A percentile compares a stretch with the other conserved stretches of the same genome.
phyloP scores from a whole-genome alignment of 1,284 basidiomycete species.

The Ustilago bromivora region DNA sequence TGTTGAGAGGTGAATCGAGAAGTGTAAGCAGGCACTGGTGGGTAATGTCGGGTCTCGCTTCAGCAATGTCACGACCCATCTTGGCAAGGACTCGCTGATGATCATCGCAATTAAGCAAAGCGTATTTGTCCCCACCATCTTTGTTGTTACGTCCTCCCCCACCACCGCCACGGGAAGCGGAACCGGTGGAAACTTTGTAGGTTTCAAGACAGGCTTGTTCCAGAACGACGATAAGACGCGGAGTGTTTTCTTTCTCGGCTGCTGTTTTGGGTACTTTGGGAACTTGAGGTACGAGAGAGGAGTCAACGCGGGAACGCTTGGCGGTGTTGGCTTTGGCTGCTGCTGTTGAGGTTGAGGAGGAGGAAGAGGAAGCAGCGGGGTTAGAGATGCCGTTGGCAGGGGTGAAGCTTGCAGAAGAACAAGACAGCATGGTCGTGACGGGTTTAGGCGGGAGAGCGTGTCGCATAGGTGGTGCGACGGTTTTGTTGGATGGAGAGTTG shows the following conservation, averaged over 20 bases:
- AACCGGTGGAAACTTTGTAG: slow-evolving; percentile 81
- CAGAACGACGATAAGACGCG: slow-evolving; percentile 83
- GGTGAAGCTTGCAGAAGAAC: slow-evolving; percentile 13
- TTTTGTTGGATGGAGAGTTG: slow-evolving; percentile 22
- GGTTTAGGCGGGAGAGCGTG: slow-evolving; percentile 62
- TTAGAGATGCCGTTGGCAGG: not conserved
- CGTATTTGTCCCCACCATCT: slow-evolving; percentile 82
- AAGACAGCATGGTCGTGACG: slow-evolving; percentile 29
- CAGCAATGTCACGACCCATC: slow-evolving; percentile 96
- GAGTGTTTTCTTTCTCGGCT: slow-evolving; percentile 60
- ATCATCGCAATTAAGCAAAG: slow-evolving; percentile 97
- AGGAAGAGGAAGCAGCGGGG: slow-evolving; percentile 4
- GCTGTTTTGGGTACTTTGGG: slow-evolving; percentile 67
- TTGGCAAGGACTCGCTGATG: slow-evolving; percentile 98
- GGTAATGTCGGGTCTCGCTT: slow-evolving; percentile 97
- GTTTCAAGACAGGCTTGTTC: slow-evolving; percentile 95
- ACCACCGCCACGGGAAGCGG: slow-evolving; percentile 68
- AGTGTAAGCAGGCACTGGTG: slow-evolving; percentile 98
- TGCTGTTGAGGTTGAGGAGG: slow-evolving; percentile 27
- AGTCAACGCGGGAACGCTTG: slow-evolving; percentile 63
- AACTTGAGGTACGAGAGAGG: slow-evolving; percentile 62
- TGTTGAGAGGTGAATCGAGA: slow-evolving; percentile 97
- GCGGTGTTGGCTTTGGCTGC: slow-evolving; percentile 40
- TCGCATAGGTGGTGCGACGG: slow-evolving; percentile 29
- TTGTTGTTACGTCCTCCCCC: slow-evolving; percentile 44